Conservation (phyloP, 2,329 filamentous ascomycete genomes). For the Colletotrichum truncatum region DNA sequence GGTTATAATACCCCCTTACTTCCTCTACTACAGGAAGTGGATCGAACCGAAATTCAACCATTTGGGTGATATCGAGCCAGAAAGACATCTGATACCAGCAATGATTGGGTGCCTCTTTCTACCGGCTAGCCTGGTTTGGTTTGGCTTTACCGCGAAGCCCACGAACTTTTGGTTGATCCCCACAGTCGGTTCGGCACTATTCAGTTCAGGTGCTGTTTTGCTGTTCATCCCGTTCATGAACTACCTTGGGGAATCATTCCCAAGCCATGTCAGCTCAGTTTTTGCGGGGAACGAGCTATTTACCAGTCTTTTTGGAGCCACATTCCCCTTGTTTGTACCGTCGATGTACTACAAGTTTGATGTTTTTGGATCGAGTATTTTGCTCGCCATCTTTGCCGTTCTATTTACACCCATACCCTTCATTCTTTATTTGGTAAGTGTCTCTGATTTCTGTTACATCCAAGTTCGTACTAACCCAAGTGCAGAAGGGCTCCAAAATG, state of each 20-base stretch:
- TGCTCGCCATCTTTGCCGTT: slow-evolving; percentile 13
- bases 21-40: slow-evolving; percentile 13
- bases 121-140: slow-evolving; percentile 20
- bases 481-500: slow-evolving; percentile 10
- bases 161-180: slow-evolving; percentile 1
- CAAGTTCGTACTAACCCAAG: background rate
- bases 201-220: slow-evolving; percentile 5
- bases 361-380: slow-evolving; percentile 14
- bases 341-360: background rate
- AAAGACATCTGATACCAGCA: slow-evolving; percentile 2
- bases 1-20: slow-evolving; percentile 6
- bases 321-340: slow-evolving; percentile 19
- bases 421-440: slow-evolving; percentile 30
- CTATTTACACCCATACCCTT: slow-evolving; percentile 16
- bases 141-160: slow-evolving; percentile 16
- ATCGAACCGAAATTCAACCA: slow-evolving; percentile 15
- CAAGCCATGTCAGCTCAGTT: slow-evolving; percentile 9
- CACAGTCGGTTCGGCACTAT: slow-evolving; percentile 13
- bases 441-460: background rate
- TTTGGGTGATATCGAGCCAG: slow-evolving; percentile 8
- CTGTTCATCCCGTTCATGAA: slow-evolving; percentile 17
- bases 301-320: slow-evolving; percentile 15
- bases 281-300: slow-evolving; percentile 21
- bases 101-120: slow-evolving; percentile 14
- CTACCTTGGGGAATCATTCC: slow-evolving; percentile 20